These are phyloP conservation scores for Salvia miltiorrhiza DNA, from an alignment of 257 asterid species.

Conservation along the genomic window DNA sequence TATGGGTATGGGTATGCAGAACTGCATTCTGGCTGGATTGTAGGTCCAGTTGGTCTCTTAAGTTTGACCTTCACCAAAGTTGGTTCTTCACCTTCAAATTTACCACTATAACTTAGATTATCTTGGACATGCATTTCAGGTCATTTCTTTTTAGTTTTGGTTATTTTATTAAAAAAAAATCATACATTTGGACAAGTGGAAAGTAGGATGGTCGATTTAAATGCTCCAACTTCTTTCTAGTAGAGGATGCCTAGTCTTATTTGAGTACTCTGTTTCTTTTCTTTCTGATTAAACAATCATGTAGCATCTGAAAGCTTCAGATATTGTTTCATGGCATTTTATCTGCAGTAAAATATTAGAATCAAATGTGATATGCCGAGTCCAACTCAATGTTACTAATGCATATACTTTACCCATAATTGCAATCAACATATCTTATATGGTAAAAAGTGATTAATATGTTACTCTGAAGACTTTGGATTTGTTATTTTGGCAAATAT, in stretches of 20 bases:
- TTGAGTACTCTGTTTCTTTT: not conserved
- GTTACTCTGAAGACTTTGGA: not conserved
- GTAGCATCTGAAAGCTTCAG: not conserved
- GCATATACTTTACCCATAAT: not conserved
- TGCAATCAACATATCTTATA: slow-evolving; percentile 3
- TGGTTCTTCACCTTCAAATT: not conserved
- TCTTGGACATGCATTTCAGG: not conserved
- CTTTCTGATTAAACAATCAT: not conserved
- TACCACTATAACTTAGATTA: not conserved
- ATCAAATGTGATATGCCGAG: not conserved
- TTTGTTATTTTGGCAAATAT: not conserved
- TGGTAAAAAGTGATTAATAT: not conserved
- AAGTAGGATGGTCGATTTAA: not conserved
- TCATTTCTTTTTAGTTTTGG: not conserved
- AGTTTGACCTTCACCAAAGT: not conserved
- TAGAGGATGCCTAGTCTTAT: not conserved
- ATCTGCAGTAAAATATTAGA: not conserved
- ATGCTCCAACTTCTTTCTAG: not conserved
- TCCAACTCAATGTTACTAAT: not conserved
- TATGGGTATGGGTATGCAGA: too few relatives aligned
- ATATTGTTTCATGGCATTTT: not conserved
- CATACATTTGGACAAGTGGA: not conserved
- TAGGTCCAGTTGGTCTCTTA: not conserved
- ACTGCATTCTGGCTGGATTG: too few relatives aligned
- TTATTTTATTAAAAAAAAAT: not conserved